A percentile compares a stretch with the other conserved stretches of the same genome.
phyloP scores from a whole-genome alignment of 345 rosid genomes.

The Anastatica hierochuntica region DNA sequence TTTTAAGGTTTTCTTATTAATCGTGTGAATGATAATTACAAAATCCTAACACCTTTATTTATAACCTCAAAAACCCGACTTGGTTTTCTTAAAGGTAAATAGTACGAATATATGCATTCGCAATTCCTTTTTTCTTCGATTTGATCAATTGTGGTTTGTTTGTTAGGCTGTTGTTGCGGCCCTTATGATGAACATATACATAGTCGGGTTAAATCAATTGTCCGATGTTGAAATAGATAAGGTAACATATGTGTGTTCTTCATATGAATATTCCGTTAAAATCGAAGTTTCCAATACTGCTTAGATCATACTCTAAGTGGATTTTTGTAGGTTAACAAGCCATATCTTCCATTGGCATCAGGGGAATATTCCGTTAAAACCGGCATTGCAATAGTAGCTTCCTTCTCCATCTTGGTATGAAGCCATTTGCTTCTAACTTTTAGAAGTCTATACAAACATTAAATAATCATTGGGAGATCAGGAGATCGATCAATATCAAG shows the following conservation, averaged over 20 bases:
- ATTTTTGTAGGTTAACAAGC: slow-evolving; percentile 74
- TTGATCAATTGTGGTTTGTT: slow-evolving; percentile 1
- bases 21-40: no score
- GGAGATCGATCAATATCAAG: no score
- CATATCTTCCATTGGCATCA: slow-evolving; percentile 93
- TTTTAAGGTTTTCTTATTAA: no score
- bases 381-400: slow-evolving; percentile 49
- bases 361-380: slow-evolving; percentile 71
- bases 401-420: slow-evolving; percentile 70
- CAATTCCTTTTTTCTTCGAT: not conserved
- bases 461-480: no score
- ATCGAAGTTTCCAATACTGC: no score
- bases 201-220: slow-evolving; percentile 86
- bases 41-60: no score
- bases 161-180: slow-evolving; percentile 87
- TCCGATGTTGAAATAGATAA: slow-evolving; percentile 89
- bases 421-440: not conserved
- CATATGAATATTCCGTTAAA: not conserved
- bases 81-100: no score
- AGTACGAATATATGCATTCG: not conserved
- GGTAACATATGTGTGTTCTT: slow-evolving; percentile 33
- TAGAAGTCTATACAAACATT: not conserved
- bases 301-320: not conserved
- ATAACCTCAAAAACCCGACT: no score
- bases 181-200: slow-evolving; percentile 87